These are phyloP conservation scores for Anisodus tanguticus DNA, from an alignment of 257 asterid species.

Conservation along the genomic window DNA sequence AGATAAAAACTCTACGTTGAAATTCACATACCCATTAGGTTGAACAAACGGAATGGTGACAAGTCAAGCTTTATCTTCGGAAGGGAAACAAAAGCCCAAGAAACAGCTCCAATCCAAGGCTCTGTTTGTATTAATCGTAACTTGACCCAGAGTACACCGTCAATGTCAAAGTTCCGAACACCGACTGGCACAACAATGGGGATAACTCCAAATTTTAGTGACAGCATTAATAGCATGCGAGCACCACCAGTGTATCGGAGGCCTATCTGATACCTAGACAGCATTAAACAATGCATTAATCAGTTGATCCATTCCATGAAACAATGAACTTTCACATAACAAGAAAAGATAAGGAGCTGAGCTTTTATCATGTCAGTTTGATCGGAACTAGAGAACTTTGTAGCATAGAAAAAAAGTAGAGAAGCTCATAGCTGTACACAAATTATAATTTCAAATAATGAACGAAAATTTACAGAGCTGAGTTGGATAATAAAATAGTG, in stretches of 20 bases:
- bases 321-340: constrained; percentile 20
- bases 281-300: constrained; percentile 32
- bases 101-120: constrained; percentile 99
- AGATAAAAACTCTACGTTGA: not conserved
- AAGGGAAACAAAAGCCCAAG: constrained; percentile 98
- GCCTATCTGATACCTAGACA: constrained; percentile 76
- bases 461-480: not conserved
- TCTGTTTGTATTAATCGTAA: constrained; percentile 83
- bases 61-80: constrained; percentile 93
- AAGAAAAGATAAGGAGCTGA: not conserved
- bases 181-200: constrained; percentile 92
- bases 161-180: constrained; percentile 90
- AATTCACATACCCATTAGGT: constrained; percentile 79
- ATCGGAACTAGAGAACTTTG: not conserved
- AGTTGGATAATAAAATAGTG: not conserved
- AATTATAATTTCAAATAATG: not conserved
- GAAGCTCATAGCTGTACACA: not conserved
- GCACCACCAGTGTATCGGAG: constrained; percentile 72
- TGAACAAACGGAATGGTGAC: constrained; percentile 94
- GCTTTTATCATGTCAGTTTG: constrained; percentile 21
- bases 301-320: not conserved
- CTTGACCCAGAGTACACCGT: constrained; percentile 97
- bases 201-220: constrained; percentile 76
- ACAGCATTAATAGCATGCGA: constrained; percentile 85
- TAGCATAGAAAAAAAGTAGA: not conserved